phyloP scores from a whole-genome alignment of 805 yeast genomes.

The Saccharomycopsis fibuligera region DNA sequence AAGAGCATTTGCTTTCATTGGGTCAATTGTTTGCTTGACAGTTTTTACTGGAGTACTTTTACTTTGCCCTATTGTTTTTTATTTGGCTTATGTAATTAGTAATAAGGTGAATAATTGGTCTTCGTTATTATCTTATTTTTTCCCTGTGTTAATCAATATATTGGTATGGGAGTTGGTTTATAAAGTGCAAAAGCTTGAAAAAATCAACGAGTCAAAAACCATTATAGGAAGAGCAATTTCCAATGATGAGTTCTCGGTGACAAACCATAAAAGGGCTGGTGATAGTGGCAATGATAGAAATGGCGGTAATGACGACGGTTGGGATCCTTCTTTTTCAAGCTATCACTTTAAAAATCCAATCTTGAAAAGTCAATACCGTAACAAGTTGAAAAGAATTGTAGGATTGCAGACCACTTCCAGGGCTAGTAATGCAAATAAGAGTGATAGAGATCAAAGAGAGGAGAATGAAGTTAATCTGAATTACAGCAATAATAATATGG shows the following conservation, averaged over 20 bases:
- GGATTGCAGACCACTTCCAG: neutral
- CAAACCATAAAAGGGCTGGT: neutral
- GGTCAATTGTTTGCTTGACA: constrained; percentile 3
- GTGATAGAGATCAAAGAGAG: no score
- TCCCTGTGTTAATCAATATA: constrained; percentile 15
- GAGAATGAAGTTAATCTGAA: no score
- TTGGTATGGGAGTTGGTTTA: constrained; percentile 19
- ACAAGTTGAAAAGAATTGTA: neutral
- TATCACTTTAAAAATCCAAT: neutral
- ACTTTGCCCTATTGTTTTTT: constrained; percentile 18
- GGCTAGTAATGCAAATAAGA: no score
- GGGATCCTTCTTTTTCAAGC: neutral
- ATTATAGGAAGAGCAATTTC: constrained; percentile 15
- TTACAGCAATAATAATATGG: no score
- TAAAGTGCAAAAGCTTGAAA: constrained; percentile 12
- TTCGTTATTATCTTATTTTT: constrained; percentile 11
- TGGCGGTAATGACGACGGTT: neutral
- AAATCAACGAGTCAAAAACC: constrained; percentile 13
- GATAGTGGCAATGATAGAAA: neutral
- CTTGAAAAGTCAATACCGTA: neutral
- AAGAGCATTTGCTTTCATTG: constrained; percentile 8
- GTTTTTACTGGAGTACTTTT: constrained; percentile 7
- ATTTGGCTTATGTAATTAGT: constrained; percentile 1
- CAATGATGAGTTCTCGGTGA: constrained; percentile 10
- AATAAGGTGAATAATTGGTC: constrained; percentile 17